Conservation (phyloP, 1,284 basidiomycete genomes). For the Sanguinoderma infundibulare region DNA sequence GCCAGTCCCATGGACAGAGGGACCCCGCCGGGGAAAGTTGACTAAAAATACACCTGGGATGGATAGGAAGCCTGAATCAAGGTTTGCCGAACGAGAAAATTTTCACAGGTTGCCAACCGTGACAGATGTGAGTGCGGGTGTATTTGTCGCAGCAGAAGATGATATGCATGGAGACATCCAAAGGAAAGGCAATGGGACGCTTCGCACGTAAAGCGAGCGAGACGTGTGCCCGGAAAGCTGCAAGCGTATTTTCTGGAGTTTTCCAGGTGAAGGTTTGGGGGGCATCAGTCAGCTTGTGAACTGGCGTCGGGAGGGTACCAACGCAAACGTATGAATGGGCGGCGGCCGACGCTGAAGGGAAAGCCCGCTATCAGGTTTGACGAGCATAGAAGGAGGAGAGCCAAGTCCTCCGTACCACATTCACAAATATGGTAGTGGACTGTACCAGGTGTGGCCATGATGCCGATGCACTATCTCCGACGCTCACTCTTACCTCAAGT, state of each 20-base stretch:
- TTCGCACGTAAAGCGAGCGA: neutral
- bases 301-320: neutral
- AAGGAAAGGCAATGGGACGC: neutral
- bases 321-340: neutral
- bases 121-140: neutral
- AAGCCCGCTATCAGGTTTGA: neutral
- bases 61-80: too few species aligned
- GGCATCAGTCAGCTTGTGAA: neutral
- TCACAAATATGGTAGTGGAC: neutral
- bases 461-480: slow-evolving; percentile 8
- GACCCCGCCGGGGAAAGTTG: too few species aligned
- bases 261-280: neutral
- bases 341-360: slow-evolving; percentile 3
- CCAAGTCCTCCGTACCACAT: neutral
- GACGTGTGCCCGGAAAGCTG: neutral
- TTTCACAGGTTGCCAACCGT: neutral
- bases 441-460: neutral
- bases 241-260: neutral
- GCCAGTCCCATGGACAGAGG: too few species aligned
- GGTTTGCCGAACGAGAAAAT: neutral
- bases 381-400: neutral
- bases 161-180: neutral
- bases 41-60: neutral
- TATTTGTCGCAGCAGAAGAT: neutral
- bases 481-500: neutral